phyloP scores from a whole-genome alignment of 192 early-diverging fungal genomes.

The Rhizophagus prolifer region DNA sequence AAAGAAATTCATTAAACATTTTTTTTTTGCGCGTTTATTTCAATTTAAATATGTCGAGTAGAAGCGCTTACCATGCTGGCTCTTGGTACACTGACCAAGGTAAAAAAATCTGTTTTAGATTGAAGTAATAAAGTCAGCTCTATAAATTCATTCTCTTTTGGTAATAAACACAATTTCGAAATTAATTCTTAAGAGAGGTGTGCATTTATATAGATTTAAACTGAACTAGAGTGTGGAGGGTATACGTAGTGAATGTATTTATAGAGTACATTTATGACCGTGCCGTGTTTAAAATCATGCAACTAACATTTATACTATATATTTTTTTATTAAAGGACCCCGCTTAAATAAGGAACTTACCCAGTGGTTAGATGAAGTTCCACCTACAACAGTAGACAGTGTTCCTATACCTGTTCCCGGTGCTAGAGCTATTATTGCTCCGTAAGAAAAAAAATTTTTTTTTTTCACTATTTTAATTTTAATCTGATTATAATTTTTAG shows the following conservation, averaged over 20 bases:
- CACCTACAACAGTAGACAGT: conserved; percentile 29
- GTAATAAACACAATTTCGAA: too few species aligned
- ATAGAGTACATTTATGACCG: too few species aligned
- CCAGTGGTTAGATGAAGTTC: conserved; percentile 52
- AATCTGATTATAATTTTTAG: conserved; percentile 37
- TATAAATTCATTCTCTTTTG: too few species aligned
- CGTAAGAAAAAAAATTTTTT: conserved; percentile 49
- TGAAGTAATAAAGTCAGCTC: too few species aligned
- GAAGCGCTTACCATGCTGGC: conserved; percentile 64
- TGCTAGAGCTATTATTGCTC: conserved; percentile 70
- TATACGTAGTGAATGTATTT: too few species aligned
- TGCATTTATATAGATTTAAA: too few species aligned
- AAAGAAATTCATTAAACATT: too few species aligned
- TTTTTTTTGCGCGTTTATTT: too few species aligned
- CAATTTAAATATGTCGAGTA: conserved; percentile 26
- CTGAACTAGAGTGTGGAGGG: too few species aligned
- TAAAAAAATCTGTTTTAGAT: conserved; percentile 16
- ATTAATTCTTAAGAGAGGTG: too few species aligned
- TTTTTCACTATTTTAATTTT: background rate
- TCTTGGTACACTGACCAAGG: conserved; percentile 64
- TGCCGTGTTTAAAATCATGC: too few species aligned
- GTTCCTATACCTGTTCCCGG: conserved; percentile 44
- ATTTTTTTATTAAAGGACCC: conserved; percentile 17
- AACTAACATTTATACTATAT: too few species aligned
- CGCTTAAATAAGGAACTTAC: conserved; percentile 52